phyloP scores from a whole-genome alignment of 768 basidiomycete species.

The Tricholoma sp. region DNA sequence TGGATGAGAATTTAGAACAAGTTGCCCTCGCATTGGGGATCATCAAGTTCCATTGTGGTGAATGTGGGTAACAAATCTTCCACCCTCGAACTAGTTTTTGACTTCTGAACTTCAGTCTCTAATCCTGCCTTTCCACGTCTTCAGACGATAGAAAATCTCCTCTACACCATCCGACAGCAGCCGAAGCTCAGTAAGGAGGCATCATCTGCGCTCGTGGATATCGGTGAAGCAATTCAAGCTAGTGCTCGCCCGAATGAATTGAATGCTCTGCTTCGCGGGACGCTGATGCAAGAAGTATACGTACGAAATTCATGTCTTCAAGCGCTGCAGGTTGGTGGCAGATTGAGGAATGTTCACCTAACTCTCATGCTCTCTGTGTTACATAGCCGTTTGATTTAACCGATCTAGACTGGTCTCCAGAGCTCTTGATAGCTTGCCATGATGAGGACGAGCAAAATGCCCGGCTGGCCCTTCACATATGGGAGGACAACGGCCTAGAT shows the following conservation, averaged over 20 bases:
- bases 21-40: constrained; percentile 68
- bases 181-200: constrained; percentile 81
- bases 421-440: constrained; percentile 84
- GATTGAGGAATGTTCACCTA: not conserved
- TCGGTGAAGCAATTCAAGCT: constrained; percentile 73
- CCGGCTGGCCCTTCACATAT: constrained; percentile 70
- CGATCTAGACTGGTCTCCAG: constrained; percentile 88
- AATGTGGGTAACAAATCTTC: constrained; percentile 48
- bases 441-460: constrained; percentile 86
- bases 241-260: constrained; percentile 63
- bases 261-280: constrained; percentile 61
- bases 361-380: constrained; percentile 1
- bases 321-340: constrained; percentile 63
- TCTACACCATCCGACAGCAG: constrained; percentile 71
- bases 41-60: constrained; percentile 63
- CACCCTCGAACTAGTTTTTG: not conserved
- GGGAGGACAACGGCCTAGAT: constrained; percentile 96
- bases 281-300: constrained; percentile 80
- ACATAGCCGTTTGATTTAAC: constrained; percentile 87
- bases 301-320: constrained; percentile 89
- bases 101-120: constrained; percentile 43
- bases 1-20: constrained; percentile 75
- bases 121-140: constrained; percentile 70
- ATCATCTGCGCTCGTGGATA: constrained; percentile 70
- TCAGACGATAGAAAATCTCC: constrained; percentile 59